Percentiles rank a stretch among this genome's conserved stretches.
These are phyloP conservation scores for Ophiocordyceps robertsii DNA, from an alignment of 2,329 filamentous ascomycete genomes.

Conservation along the genomic window DNA sequence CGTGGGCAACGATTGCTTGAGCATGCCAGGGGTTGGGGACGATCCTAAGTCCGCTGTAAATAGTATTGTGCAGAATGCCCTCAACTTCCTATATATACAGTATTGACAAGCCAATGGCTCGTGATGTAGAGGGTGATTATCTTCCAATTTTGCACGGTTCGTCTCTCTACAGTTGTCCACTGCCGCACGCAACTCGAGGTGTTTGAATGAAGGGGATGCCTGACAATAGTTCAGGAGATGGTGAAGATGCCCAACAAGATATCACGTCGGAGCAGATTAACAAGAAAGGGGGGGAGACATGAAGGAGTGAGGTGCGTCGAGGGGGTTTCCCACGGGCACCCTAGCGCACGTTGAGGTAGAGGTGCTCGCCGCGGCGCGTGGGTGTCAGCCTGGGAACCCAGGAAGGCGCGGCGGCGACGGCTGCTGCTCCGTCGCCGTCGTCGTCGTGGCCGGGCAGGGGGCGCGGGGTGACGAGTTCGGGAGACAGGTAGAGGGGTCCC, in stretches of 20 bases:
- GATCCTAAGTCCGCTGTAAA: conserved; percentile 8
- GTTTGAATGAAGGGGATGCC: background rate
- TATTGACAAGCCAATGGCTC: background rate
- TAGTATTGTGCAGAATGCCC: conserved; percentile 11
- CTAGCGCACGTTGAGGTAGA: conserved; percentile 41
- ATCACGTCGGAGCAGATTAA: no score
- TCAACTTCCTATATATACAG: conserved; percentile 3
- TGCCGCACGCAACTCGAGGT: background rate
- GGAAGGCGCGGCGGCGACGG: background rate
- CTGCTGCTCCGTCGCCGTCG: conserved; percentile 1
- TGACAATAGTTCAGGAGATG: background rate
- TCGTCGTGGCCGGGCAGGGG: conserved; percentile 8
- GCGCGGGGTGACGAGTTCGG: conserved; percentile 1
- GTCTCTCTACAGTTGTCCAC: no score
- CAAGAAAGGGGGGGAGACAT: no score
- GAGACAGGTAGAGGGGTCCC: background rate
- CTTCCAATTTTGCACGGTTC: no score
- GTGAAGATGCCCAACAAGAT: background rate
- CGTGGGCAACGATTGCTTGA: no score
- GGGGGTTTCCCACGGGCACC: background rate
- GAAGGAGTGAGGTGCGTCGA: no score
- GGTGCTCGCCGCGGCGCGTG: conserved; percentile 49
- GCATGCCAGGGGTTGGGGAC: background rate
- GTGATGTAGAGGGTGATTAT: no score
- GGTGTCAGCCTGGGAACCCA: conserved; percentile 50